Conservation (phyloP, 1,284 basidiomycete genomes). For the Termitomyces sp. region DNA sequence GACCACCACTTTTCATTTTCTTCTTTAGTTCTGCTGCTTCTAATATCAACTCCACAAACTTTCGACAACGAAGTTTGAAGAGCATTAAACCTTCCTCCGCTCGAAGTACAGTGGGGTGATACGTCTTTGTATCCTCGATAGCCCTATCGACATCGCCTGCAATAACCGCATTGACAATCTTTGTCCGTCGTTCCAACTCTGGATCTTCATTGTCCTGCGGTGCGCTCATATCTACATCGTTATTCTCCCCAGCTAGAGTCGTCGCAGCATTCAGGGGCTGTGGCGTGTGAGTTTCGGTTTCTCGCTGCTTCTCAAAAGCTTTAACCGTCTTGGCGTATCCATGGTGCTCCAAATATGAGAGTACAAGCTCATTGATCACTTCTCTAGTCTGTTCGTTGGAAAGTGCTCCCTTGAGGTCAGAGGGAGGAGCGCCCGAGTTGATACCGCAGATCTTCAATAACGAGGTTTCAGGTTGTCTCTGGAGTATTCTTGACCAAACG, state of each 20-base stretch:
- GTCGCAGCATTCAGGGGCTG: constrained; percentile 7
- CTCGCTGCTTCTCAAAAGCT: constrained; percentile 54
- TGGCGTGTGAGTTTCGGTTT: constrained; percentile 7
- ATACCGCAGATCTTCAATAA: constrained; percentile 24
- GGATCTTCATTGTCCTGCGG: constrained; percentile 13
- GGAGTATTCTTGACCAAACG: constrained; percentile 62
- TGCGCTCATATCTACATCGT: constrained; percentile 45
- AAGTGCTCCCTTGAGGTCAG: constrained; percentile 22
- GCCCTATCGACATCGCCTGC: constrained; percentile 70
- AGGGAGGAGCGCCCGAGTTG: constrained; percentile 17
- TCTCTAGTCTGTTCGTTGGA: constrained; percentile 37
- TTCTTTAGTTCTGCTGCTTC: constrained; percentile 63
- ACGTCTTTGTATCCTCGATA: constrained; percentile 45
- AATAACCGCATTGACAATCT: constrained; percentile 62
- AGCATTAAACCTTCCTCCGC: constrained; percentile 61
- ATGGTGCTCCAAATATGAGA: constrained; percentile 76
- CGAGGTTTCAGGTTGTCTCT: constrained; percentile 38
- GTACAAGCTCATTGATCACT: constrained; percentile 63
- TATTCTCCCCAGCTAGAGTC: constrained; percentile 19
- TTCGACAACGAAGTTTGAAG: constrained; percentile 75
- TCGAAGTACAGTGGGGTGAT: constrained; percentile 61
- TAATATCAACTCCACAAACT: constrained; percentile 76
- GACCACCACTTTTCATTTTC: constrained; percentile 32
- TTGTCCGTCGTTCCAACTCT: constrained; percentile 59
- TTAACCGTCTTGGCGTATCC: constrained; percentile 69